These are phyloP conservation scores for Kwoniella sp. DNA, from an alignment of 768 basidiomycete species.

Conservation along the genomic window DNA sequence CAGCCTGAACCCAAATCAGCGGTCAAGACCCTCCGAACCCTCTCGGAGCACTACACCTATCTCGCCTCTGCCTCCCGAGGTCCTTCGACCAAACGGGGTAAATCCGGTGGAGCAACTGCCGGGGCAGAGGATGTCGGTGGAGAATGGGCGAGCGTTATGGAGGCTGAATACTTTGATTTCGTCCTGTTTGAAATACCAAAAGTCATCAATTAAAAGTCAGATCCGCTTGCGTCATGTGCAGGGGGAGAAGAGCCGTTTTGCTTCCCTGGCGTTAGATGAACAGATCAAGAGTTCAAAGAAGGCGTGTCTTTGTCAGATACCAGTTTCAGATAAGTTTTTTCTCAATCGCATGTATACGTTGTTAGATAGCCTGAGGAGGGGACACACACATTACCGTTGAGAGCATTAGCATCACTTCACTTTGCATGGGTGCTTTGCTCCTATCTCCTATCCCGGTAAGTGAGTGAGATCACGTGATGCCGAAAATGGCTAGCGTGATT, in stretches of 20 bases:
- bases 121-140: conserved; percentile 73
- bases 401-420: too few relatives aligned
- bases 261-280: too few relatives aligned
- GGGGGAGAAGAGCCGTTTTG: too few relatives aligned
- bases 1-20: conserved; percentile 85
- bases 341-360: conserved; percentile 8
- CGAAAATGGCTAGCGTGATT: not conserved
- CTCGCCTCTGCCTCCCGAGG: conserved; percentile 70
- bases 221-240: too few relatives aligned
- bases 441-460: too few relatives aligned
- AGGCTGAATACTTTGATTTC: conserved; percentile 95
- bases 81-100: conserved; percentile 57
- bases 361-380: conserved; percentile 4
- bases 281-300: too few relatives aligned
- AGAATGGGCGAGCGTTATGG: conserved; percentile 89
- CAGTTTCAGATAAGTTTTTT: not conserved
- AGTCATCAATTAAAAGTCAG: conserved; percentile 60
- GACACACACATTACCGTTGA: too few relatives aligned
- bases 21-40: conserved; percentile 71
- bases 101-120: conserved; percentile 53
- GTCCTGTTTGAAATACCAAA: conserved; percentile 91
- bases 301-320: not conserved
- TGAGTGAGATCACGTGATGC: not conserved
- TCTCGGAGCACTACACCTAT: conserved; percentile 79
- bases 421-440: too few relatives aligned